These are phyloP conservation scores for Pyrrhoderma noxium DNA, from an alignment of 1,284 basidiomycete species.

Conservation along the genomic window DNA sequence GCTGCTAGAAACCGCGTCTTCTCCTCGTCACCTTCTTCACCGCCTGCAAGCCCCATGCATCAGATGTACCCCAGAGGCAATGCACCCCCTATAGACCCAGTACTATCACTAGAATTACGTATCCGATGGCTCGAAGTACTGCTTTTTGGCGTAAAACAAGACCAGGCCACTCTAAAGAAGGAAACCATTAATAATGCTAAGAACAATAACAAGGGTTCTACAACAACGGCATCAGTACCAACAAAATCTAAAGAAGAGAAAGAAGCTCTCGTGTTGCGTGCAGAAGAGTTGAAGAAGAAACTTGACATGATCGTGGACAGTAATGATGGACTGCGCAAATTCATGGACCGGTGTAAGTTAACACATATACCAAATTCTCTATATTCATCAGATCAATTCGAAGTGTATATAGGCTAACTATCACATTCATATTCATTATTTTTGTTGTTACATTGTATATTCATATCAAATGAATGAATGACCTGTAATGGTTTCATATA, in stretches of 20 bases:
- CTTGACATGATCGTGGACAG: slow-evolving; percentile 49
- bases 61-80: not conserved
- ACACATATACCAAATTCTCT: not conserved
- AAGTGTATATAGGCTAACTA: no score
- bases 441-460: no score
- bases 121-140: slow-evolving; percentile 72
- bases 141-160: slow-evolving; percentile 54
- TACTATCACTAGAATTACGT: slow-evolving; percentile 61
- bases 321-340: slow-evolving; percentile 64
- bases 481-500: not conserved
- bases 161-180: slow-evolving; percentile 30
- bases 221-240: no score
- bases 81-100: slow-evolving; percentile 43
- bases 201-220: no score
- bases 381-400: no score
- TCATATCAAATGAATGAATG: no score
- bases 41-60: slow-evolving; percentile 22
- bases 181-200: slow-evolving; percentile 24
- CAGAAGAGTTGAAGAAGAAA: slow-evolving; percentile 51
- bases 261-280: slow-evolving; percentile 48
- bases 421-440: no score
- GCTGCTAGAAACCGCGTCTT: slow-evolving; percentile 52
- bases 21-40: slow-evolving; percentile 54
- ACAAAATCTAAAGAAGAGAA: slow-evolving; percentile 33
- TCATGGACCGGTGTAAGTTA: slow-evolving; percentile 63